Evolutionary conservation across 192 early-diverging fungal genomes (phyloP).

Genomic region (Phlyctochytrium planicorne): DNA sequence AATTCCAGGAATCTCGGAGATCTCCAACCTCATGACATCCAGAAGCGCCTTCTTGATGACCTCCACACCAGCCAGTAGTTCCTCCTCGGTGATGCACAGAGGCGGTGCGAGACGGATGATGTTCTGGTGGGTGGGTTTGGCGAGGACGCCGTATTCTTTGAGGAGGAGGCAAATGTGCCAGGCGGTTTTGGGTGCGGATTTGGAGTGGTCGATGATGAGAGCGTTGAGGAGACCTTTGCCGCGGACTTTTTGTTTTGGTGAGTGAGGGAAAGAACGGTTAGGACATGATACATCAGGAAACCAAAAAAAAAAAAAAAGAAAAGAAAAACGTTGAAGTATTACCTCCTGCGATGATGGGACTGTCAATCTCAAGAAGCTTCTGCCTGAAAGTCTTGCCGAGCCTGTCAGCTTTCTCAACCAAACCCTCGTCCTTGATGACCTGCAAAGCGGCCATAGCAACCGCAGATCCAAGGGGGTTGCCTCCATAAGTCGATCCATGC

Average conservation of each 20-base stretch:
- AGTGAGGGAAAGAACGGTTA: background rate
- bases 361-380: slow-evolving; percentile 71
- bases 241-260: too few relatives aligned
- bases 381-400: slow-evolving; percentile 85
- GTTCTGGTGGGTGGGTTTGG: slow-evolving; percentile 98
- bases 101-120: slow-evolving; percentile 97
- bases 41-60: slow-evolving; percentile 78
- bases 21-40: slow-evolving; percentile 64
- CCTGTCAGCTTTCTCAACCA: slow-evolving; percentile 74
- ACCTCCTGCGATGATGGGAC: slow-evolving; percentile 62
- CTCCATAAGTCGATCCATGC: slow-evolving; percentile 97
- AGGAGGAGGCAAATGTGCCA: slow-evolving; percentile 95
- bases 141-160: slow-evolving; percentile 88
- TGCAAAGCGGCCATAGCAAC: slow-evolving; percentile 92
- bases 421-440: slow-evolving; percentile 91
- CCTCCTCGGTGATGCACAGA: slow-evolving; percentile 90
- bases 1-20: slow-evolving; percentile 57
- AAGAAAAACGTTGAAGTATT: background rate
- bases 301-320: background rate
- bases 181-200: slow-evolving; percentile 77
- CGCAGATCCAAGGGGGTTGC: slow-evolving; percentile 93
- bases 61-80: slow-evolving; percentile 74
- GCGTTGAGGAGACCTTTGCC: slow-evolving; percentile 95
- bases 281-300: background rate
- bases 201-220: slow-evolving; percentile 86